Conservation (phyloP, 176 grass and related monocot genomes). For the Avena insularis region DNA sequence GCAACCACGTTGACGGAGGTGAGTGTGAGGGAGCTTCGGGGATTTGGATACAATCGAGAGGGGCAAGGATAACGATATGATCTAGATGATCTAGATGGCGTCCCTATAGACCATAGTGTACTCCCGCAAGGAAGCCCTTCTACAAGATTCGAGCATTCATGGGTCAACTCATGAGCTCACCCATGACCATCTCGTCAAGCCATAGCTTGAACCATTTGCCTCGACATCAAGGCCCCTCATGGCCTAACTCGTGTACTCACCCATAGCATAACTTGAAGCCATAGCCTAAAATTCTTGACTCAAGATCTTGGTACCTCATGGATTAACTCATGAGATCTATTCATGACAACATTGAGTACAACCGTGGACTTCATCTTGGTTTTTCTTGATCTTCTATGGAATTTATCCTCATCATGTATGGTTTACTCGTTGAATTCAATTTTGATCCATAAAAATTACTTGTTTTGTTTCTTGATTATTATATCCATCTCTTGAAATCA, state of each 20-base stretch:
- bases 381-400: neutral
- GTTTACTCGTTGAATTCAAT: neutral
- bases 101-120: too few relatives aligned
- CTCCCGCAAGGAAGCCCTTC: neutral
- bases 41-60: too few relatives aligned
- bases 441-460: neutral
- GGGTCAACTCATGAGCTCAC: neutral
- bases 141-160: neutral
- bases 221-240: neutral
- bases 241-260: neutral
- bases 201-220: neutral
- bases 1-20: too few relatives aligned
- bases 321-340: neutral
- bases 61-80: too few relatives aligned
- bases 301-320: neutral
- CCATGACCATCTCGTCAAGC: neutral
- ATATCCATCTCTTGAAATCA: neutral
- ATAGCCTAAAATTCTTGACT: neutral
- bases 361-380: neutral
- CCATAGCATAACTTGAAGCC: neutral
- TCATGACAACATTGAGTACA: neutral
- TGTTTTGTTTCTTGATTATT: neutral
- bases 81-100: too few relatives aligned
- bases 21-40: too few relatives aligned
- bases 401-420: neutral